These are phyloP conservation scores for Chloranthus sessilifolius DNA, from an alignment of 164 flowering plant genomes.

Conservation along the genomic window DNA sequence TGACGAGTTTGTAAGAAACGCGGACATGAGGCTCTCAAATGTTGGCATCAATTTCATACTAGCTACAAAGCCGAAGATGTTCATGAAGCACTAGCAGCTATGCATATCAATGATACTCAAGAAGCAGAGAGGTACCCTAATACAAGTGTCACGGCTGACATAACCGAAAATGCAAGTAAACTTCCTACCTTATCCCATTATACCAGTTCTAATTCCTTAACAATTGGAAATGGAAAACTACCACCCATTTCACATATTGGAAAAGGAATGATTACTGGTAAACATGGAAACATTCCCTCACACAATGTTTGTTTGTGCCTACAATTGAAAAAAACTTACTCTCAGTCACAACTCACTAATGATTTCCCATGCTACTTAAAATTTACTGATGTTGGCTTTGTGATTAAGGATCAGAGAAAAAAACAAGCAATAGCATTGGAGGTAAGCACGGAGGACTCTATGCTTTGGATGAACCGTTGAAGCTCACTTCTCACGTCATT, in stretches of 20 bases:
- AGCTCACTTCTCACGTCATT: neutral
- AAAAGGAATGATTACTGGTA: too few species aligned
- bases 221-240: neutral
- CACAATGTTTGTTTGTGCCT: neutral
- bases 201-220: neutral
- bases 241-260: neutral
- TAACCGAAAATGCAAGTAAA: neutral
- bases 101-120: neutral
- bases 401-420: constrained; percentile 1
- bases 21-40: constrained; percentile 2
- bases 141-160: neutral
- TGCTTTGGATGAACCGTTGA: neutral
- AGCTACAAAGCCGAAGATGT: neutral
- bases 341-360: neutral
- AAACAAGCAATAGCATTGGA: neutral
- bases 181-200: neutral
- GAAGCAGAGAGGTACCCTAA: neutral
- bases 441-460: neutral
- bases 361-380: neutral
- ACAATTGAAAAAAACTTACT: neutral
- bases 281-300: neutral
- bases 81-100: constrained; percentile 1
- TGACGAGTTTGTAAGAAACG: neutral
- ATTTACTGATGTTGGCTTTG: neutral
- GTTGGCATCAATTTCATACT: constrained; percentile 5